A percentile compares a stretch with the other conserved stretches of the same genome.
These are phyloP conservation scores for Jatropha curcas DNA, from an alignment of 345 rosid species.

Conservation along the genomic window DNA sequence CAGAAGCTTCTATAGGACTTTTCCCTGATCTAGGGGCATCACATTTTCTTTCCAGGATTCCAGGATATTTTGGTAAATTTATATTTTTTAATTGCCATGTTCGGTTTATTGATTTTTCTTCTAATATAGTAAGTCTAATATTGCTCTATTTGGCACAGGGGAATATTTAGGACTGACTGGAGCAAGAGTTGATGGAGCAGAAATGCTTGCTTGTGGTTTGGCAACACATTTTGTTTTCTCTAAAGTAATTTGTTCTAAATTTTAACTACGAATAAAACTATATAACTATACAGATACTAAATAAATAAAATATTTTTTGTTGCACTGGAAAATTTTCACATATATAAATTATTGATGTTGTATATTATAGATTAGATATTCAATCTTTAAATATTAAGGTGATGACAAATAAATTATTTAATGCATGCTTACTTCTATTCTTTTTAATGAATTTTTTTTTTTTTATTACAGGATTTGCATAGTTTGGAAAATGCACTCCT, in stretches of 20 bases:
- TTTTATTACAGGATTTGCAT: not conserved
- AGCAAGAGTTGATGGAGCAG: conserved; percentile 26
- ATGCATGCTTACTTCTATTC: not conserved
- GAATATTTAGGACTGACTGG: conserved; percentile 35
- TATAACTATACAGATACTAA: too few species aligned
- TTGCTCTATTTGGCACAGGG: conserved; percentile 4
- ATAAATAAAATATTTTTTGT: too few species aligned
- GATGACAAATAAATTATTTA: too few species aligned
- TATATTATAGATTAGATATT: too few species aligned
- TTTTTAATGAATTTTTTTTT: not conserved
- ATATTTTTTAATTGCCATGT: not conserved
- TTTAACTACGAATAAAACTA: too few species aligned
- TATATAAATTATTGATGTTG: too few species aligned
- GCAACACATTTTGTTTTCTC: conserved; percentile 38
- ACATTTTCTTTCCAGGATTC: conserved; percentile 29
- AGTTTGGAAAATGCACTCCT: conserved; percentile 5
- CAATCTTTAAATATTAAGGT: too few species aligned
- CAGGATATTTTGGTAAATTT: conserved; percentile 31
- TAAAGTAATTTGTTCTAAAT: conserved; percentile 10
- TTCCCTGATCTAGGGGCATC: conserved; percentile 31
- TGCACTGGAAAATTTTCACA: too few species aligned
- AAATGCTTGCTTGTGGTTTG: conserved; percentile 39
- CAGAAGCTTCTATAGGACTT: conserved; percentile 29
- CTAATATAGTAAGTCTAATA: too few species aligned
- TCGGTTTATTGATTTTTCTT: too few species aligned